These are phyloP conservation scores for Fusarium tjaetaba DNA, from an alignment of 2,329 filamentous ascomycete species.

Conservation along the genomic window DNA sequence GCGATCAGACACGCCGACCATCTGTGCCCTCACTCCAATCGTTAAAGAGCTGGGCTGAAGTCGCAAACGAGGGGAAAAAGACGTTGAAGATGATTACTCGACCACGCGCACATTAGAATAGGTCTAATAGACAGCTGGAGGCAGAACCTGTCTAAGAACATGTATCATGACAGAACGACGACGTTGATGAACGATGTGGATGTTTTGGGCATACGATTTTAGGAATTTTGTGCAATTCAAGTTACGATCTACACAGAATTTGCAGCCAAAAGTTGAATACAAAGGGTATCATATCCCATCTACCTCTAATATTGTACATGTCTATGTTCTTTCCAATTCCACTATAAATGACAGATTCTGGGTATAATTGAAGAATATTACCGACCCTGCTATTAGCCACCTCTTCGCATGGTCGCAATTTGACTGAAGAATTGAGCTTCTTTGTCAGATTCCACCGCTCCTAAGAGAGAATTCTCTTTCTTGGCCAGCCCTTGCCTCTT, in stretches of 20 bases:
- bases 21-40: constrained; percentile 48
- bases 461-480: not conserved
- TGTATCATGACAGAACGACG: not conserved
- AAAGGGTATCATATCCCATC: not conserved
- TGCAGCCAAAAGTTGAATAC: constrained; percentile 21
- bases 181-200: not conserved
- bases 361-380: constrained; percentile 15
- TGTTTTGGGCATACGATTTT: not conserved
- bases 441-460: not conserved
- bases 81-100: constrained; percentile 13
- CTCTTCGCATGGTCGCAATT: not conserved
- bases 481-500: not conserved
- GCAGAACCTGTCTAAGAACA: constrained; percentile 3
- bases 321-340: constrained; percentile 6
- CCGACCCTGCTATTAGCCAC: not conserved
- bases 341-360: not conserved
- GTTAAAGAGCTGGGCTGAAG: constrained; percentile 54
- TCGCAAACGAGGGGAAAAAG: constrained; percentile 45
- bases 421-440: not conserved
- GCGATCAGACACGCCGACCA: constrained; percentile 29
- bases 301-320: not conserved
- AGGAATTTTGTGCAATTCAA: constrained; percentile 12
- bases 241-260: not conserved
- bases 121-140: constrained; percentile 22
- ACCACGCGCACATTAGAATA: constrained; percentile 34